Percentiles rank a stretch among this genome's conserved stretches.
These are phyloP conservation scores for Podospora bellae-mahoneyi DNA, from an alignment of 495 filamentous ascomycete genomes.

Conservation along the genomic window DNA sequence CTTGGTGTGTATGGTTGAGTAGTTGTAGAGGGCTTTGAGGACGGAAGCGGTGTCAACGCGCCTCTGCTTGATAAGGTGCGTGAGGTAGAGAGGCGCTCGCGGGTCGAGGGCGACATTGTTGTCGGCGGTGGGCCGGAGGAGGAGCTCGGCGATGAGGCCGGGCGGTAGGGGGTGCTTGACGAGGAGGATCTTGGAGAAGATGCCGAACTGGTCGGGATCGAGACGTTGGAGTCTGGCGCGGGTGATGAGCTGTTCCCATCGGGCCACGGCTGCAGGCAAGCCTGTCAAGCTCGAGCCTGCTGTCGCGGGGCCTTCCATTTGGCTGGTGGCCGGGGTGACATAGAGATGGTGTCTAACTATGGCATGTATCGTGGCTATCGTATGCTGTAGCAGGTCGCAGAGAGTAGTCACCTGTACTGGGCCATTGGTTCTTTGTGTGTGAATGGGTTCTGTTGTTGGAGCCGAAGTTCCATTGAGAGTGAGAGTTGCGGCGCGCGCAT, in stretches of 20 bases:
- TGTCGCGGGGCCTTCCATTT: slow-evolving; percentile 21
- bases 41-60: slow-evolving; percentile 55
- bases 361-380: slow-evolving; percentile 3
- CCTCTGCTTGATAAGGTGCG: slow-evolving; percentile 54
- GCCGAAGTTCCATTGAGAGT: no score
- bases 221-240: slow-evolving; percentile 47
- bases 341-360: background rate
- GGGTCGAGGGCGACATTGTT: slow-evolving; percentile 57
- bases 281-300: slow-evolving; percentile 1
- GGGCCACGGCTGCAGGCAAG: slow-evolving; percentile 26
- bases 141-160: slow-evolving; percentile 53
- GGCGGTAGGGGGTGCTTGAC: slow-evolving; percentile 45
- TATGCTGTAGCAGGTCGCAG: background rate
- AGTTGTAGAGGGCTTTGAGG: slow-evolving; percentile 56
- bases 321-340: slow-evolving; percentile 9
- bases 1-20: slow-evolving; percentile 50
- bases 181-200: slow-evolving; percentile 38
- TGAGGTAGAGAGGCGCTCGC: slow-evolving; percentile 60
- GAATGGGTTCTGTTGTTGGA: background rate
- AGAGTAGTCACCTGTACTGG: background rate
- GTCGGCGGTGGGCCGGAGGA: slow-evolving; percentile 51
- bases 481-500: background rate
- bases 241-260: slow-evolving; percentile 50
- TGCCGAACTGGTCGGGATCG: slow-evolving; percentile 45
- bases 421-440: background rate